Conservation (phyloP, 352 stramenopile genomes). For the Phytophthora ohioensis region DNA sequence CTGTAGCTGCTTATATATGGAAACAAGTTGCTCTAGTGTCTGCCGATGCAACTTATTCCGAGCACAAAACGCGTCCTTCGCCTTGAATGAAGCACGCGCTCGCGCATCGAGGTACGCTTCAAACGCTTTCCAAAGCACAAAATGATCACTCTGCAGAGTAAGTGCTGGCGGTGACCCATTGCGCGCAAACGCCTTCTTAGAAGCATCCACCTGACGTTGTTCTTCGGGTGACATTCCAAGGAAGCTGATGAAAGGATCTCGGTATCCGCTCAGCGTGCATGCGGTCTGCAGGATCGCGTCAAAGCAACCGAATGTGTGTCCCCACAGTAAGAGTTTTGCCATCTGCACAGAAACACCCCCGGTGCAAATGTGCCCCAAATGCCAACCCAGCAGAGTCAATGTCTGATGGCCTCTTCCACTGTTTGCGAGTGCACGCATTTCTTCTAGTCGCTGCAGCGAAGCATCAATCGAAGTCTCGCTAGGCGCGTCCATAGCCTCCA, state of each 20-base stretch:
- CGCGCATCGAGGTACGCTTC: constrained; percentile 61
- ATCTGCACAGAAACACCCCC: constrained; percentile 75
- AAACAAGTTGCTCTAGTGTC: constrained; percentile 70
- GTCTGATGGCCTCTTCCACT: constrained; percentile 21
- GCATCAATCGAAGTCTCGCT: constrained; percentile 91
- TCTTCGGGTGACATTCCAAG: constrained; percentile 73
- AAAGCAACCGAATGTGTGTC: constrained; percentile 73
- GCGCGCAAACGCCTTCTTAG: constrained; percentile 63
- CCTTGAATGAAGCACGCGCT: constrained; percentile 46
- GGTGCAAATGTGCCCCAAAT: constrained; percentile 75
- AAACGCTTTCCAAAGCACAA: constrained; percentile 72
- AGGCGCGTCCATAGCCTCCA: constrained; percentile 94
- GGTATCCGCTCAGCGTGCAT: constrained; percentile 77
- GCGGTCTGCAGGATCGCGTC: constrained; percentile 70
- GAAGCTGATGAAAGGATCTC: constrained; percentile 80
- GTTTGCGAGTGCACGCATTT: constrained; percentile 77
- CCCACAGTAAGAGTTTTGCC: constrained; percentile 76
- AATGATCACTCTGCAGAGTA: constrained; percentile 73
- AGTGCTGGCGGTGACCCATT: constrained; percentile 47
- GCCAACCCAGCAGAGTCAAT: constrained; percentile 78
- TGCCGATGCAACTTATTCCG: constrained; percentile 68
- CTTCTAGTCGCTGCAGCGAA: constrained; percentile 88
- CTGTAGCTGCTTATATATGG: constrained; percentile 75
- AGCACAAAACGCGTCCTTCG: constrained; percentile 62
- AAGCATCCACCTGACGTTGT: constrained; percentile 58